Evolutionary conservation across 306 rosid species (phyloP), one percentile per base, ranked within the genome.

Genomic region (Hippophae tibetana): DNA sequence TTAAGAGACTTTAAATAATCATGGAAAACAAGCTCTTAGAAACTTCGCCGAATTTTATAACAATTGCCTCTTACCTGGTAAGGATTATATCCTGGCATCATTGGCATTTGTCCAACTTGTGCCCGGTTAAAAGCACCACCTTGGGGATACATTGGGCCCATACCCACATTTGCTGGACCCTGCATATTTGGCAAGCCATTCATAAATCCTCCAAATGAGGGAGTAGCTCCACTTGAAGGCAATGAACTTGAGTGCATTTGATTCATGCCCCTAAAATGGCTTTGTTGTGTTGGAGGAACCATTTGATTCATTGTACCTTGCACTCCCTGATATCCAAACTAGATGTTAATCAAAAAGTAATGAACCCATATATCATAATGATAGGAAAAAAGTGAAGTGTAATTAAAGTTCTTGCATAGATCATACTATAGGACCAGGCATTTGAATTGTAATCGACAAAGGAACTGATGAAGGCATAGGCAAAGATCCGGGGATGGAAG

Each of bases 41-140:
- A n/a, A 13, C 59, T 25, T 10, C 31, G 49, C 13, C 5, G 67
- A 42, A 59, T 63, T 48, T 62, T 56, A 43, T 13, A 26, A 62
- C 57, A 75, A 69, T 47, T 13, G 1, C 52, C 60, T 60, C 73
- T 31, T 73, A 85, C 99, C 96, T 88, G 99, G 76, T 83, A 92
- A 25, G 95, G 96, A 82, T 89, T 84, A 76, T 87, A 92, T 10
- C 99, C 99, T 26, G 82, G 95, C 81, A 83, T 82, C 82, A 92
- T 65, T 45, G 95, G 86, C 82, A 87, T 92, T 78, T 87, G 98
- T 57, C 98, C 96, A 74, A 82, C 84, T 70, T 78, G 98, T 56
- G 83, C 74, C 58, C 96, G 80, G 70, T 80, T 87, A 59, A 85
- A 88, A 48, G 82, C 56, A 72, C 89, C 95, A 63, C 89, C 85